These are phyloP conservation scores for Agroathelia rolfsii DNA, from an alignment of 1,284 basidiomycete genomes.

Conservation along the genomic window DNA sequence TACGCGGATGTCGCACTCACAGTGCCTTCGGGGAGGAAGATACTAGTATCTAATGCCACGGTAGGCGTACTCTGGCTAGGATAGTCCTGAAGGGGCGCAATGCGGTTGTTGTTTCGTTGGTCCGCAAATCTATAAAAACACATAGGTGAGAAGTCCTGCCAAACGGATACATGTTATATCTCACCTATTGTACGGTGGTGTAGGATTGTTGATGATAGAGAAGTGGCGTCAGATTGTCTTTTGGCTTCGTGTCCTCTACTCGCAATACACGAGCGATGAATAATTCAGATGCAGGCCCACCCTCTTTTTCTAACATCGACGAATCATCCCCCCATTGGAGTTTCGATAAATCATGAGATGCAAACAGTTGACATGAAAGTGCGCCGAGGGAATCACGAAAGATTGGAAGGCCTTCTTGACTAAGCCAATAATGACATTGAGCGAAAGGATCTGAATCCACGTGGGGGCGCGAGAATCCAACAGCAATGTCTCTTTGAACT, in stretches of 20 bases:
- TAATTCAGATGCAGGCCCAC: constrained; percentile 30
- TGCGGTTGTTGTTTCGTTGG: no score
- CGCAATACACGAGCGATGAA: constrained; percentile 39
- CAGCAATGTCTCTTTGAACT: constrained; percentile 42
- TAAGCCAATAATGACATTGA: constrained; percentile 29
- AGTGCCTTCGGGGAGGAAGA: no score
- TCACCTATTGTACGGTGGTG: constrained; percentile 24
- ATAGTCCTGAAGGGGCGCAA: no score
- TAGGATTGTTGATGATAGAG: constrained; percentile 37
- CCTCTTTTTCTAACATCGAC: no score
- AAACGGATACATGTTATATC: constrained; percentile 5
- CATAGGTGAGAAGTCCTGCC: constrained; percentile 6
- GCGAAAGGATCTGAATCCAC: constrained; percentile 48
- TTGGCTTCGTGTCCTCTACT: constrained; percentile 33
- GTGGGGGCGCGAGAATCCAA: constrained; percentile 55
- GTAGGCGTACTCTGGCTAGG: no score
- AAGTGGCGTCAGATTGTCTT: constrained; percentile 26
- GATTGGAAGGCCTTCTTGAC: constrained; percentile 46
- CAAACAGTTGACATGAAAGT: constrained; percentile 41
- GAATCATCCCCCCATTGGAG: no score
- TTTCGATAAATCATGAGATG: no score
- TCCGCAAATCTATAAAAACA: constrained; percentile 3
- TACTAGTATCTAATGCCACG: no score
- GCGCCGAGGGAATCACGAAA: constrained; percentile 48
- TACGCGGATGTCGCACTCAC: no score